Base-by-base conservation (phyloP, 1,284 basidiomycete genomes). In the Pseudozyma thailandica region DNA sequence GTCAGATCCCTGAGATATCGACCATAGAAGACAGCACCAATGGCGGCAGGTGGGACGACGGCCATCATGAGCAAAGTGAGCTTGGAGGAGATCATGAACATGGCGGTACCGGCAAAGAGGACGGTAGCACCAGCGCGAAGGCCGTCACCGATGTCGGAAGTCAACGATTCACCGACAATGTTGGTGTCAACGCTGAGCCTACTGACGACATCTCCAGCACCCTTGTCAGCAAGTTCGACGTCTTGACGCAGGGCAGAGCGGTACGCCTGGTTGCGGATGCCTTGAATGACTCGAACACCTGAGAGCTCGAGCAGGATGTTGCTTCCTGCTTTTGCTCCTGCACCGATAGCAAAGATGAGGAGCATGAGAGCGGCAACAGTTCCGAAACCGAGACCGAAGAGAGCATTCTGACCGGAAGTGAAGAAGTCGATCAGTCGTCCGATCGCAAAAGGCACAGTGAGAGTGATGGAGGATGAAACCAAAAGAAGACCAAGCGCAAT, bases 11-110 rank as follows among this genome's bases (percentile, higher is more conserved):
- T 94, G 47, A 98, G 85, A 84, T 97, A 98, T 13, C 93, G 89
- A 57, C 95, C 95, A 81, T 98, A 98, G 82, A 94, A 92, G 16
- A 98, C 94, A 43, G 94, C 94, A 68, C 93, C 94, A 57, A 98
- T 87, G 7, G 94, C 95, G 9, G 98, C 90, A 0, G 95, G 95
- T 6, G 95, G 96, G 0, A 98, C 94, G 50, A 97, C 89, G 20
- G 90, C 89, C 64, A 98, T 88, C 95, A 98, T 98, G 62, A 98
- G 86, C 46, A 92, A 83, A 0, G 95, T 97, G 58, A 98, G 85
- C 54, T 90, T 90, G 0, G 92, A 91, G 1, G 94, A 97, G 65
- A 98, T 89, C 84, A 91, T 94, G 76, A 98, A 90, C 95, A 98
- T 98, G 54, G 94, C 92, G 38, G 91, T 92, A 69, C 97, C 93